A percentile compares a stretch with the other conserved stretches of the same genome.
phyloP scores from a whole-genome alignment of 139 green algal species.

The Volvox africanus region DNA sequence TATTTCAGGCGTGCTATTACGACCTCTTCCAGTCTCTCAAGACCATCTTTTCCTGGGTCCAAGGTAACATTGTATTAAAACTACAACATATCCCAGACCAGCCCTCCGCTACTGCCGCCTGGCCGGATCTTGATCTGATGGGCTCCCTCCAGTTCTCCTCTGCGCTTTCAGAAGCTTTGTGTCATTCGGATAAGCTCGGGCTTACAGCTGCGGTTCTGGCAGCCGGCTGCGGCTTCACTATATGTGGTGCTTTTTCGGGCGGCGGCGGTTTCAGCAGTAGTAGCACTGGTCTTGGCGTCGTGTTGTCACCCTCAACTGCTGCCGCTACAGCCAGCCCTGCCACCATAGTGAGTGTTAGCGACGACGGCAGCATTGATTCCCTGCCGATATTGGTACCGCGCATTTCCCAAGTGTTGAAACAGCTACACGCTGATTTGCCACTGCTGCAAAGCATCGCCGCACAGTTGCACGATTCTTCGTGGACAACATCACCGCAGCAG shows the following conservation, averaged over 20 bases:
- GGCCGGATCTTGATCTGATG: background rate
- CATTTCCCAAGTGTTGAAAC: background rate
- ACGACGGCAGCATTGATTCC: too few relatives aligned
- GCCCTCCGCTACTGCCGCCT: background rate
- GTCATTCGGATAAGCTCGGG: background rate
- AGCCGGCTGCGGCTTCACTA: background rate
- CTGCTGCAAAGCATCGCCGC: background rate
- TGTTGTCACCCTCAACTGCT: too few relatives aligned
- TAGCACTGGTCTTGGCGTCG: too few relatives aligned
- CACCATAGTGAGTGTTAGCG: too few relatives aligned
- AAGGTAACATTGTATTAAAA: background rate
- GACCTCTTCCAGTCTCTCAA: background rate
- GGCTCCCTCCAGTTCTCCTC: background rate
- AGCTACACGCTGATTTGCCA: slow-evolving; percentile 6
- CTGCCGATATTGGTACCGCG: background rate
- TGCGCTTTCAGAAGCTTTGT: background rate
- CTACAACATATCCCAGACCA: background rate
- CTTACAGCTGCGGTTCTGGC: background rate
- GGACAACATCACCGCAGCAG: too few relatives aligned
- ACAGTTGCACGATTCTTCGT: background rate
- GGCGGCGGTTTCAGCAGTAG: too few relatives aligned
- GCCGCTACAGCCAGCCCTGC: too few relatives aligned
- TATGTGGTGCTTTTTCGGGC: too few relatives aligned
- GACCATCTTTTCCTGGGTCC: slow-evolving; percentile 1
- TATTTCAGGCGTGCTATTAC: background rate